A percentile compares a stretch with the other conserved stretches of the same genome.
phyloP scores from a whole-genome alignment of 306 rosid species.

The Vachellia collinsii region DNA sequence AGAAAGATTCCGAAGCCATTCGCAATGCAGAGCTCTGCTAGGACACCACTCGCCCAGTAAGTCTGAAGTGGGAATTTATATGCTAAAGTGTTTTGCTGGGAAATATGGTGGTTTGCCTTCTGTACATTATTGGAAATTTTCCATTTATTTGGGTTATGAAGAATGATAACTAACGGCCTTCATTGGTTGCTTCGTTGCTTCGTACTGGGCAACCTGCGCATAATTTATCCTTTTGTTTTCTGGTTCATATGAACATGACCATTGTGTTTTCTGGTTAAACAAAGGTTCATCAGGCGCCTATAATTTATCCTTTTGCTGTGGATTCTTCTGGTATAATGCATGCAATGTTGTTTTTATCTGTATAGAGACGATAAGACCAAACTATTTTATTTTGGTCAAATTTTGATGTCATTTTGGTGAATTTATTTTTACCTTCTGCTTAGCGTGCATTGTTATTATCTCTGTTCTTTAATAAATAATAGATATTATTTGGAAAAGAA shows the following conservation, averaged over 20 bases:
- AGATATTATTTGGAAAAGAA: not conserved
- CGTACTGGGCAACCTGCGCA: too few relatives aligned
- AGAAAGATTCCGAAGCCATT: conserved; percentile 95
- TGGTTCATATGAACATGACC: not conserved
- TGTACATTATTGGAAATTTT: too few relatives aligned
- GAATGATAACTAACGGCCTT: too few relatives aligned
- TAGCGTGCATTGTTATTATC: conserved; percentile 1
- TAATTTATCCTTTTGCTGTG: not conserved
- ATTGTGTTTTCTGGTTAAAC: not conserved
- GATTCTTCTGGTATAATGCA: not conserved
- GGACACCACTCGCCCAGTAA: conserved; percentile 89
- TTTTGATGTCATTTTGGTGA: not conserved
- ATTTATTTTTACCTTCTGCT: not conserved
- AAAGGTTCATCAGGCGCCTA: not conserved
- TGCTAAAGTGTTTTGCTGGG: not conserved
- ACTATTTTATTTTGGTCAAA: conserved; percentile 3
- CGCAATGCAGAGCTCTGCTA: conserved; percentile 95
- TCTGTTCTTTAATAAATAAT: not conserved
- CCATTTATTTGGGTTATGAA: too few relatives aligned
- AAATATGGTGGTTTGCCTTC: not conserved
- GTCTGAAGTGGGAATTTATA: conserved; percentile 37
- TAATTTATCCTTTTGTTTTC: too few relatives aligned
- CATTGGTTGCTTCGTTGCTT: too few relatives aligned
- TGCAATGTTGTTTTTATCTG: conserved; percentile 22
- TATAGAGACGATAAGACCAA: not conserved